Conservation (phyloP, 306 rosid genomes). For the Vachellia collinsii region DNA sequence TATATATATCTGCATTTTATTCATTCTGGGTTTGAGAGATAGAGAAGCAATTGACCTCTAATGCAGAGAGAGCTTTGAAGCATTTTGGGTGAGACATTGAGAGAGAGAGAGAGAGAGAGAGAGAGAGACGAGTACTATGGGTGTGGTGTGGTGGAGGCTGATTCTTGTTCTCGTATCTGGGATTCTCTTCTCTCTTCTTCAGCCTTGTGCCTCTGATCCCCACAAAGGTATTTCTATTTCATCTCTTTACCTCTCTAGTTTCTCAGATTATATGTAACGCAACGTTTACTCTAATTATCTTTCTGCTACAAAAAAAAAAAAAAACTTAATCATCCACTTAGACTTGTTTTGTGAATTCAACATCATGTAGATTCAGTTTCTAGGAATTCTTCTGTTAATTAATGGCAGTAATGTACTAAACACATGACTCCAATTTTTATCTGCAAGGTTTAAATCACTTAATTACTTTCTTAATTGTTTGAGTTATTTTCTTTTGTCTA, state of each 20-base stretch:
- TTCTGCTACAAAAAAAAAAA: neutral
- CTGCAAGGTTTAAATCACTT: neutral
- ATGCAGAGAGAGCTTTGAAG: neutral
- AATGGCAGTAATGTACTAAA: neutral
- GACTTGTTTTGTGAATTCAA: neutral
- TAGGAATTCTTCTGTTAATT: neutral
- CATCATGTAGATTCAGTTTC: neutral
- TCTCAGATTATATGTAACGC: neutral
- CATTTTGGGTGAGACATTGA: neutral
- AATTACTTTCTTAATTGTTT: neutral
- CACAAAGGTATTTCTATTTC: constrained; percentile 42
- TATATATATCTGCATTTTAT: neutral
- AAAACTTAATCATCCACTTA: neutral
- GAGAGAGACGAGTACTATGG: constrained; percentile 31
- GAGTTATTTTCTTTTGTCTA: neutral
- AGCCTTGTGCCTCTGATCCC: constrained; percentile 36
- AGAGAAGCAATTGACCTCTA: neutral
- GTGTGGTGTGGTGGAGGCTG: constrained; percentile 44
- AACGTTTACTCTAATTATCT: neutral
- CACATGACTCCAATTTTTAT: neutral
- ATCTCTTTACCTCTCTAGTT: neutral
- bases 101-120: neutral
- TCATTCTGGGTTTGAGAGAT: neutral
- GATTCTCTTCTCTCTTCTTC: constrained; percentile 48
- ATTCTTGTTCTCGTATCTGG: constrained; percentile 42